Conservation (phyloP, 352 stramenopile genomes). For the Porosira glacialis region DNA sequence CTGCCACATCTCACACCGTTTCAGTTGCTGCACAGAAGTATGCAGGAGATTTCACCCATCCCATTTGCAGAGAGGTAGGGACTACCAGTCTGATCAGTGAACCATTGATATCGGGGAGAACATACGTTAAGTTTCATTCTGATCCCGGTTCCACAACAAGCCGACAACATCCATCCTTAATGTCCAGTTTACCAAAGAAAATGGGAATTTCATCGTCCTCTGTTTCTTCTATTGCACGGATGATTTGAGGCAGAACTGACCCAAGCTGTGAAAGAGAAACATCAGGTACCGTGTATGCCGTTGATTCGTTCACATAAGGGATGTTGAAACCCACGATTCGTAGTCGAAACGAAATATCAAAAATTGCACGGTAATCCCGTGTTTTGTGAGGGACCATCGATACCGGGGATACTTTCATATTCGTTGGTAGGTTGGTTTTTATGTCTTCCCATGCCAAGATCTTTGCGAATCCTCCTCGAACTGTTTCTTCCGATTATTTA, state of each 20-base stretch:
- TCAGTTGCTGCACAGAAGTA: conserved; percentile 35
- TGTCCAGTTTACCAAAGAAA: conserved; percentile 17
- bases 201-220: conserved; percentile 8
- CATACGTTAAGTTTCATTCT: conserved; percentile 31
- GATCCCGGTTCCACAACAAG: background rate
- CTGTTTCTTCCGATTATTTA: conserved; percentile 6
- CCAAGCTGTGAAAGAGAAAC: conserved; percentile 7
- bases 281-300: conserved; percentile 1
- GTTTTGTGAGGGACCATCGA: conserved; percentile 18
- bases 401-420: conserved; percentile 10
- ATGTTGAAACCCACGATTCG: background rate
- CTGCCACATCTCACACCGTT: conserved; percentile 29
- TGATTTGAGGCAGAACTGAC: conserved; percentile 1
- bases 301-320: conserved; percentile 5
- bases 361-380: background rate
- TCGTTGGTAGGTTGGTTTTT: conserved; percentile 1
- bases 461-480: background rate
- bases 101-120: conserved; percentile 2
- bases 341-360: conserved; percentile 12
- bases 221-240: conserved; percentile 13
- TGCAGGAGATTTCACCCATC: conserved; percentile 26
- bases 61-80: conserved; percentile 38
- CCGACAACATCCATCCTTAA: conserved; percentile 31
- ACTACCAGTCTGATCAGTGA: conserved; percentile 18
- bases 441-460: conserved; percentile 12